Evolutionary conservation across 495 filamentous ascomycete species (phyloP).

Genomic region (Xylaria intraflava): DNA sequence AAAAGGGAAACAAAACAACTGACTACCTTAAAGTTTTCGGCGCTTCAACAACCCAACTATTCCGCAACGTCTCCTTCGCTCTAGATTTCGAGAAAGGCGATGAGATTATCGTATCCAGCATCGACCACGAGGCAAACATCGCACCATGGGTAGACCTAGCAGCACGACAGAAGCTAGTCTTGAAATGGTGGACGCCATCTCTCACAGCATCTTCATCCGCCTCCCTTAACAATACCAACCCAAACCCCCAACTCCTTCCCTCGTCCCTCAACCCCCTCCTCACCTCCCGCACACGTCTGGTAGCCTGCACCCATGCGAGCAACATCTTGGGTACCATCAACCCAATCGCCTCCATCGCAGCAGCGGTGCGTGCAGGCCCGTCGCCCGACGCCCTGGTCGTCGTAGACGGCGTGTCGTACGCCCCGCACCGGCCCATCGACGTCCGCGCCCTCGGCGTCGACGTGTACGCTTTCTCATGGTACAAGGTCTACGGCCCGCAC

Average conservation of each 20-base stretch:
- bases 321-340: slow-evolving; percentile 68
- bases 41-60: slow-evolving; percentile 63
- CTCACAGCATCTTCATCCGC: not conserved
- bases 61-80: slow-evolving; percentile 60
- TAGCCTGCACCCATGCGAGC: slow-evolving; percentile 60
- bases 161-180: slow-evolving; percentile 41
- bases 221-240: not conserved
- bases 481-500: slow-evolving; percentile 72
- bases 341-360: slow-evolving; percentile 50
- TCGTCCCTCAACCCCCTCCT: slow-evolving; percentile 49
- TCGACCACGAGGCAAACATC: slow-evolving; percentile 70
- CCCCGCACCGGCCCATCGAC: slow-evolving; percentile 64
- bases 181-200: slow-evolving; percentile 61
- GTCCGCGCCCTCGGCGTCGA: slow-evolving; percentile 60
- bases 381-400: slow-evolving; percentile 34
- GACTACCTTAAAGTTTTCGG: slow-evolving; percentile 47
- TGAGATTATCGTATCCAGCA: slow-evolving; percentile 58
- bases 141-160: slow-evolving; percentile 63
- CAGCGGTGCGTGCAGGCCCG: slow-evolving; percentile 39
- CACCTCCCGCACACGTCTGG: slow-evolving; percentile 52
- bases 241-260: slow-evolving; percentile 49
- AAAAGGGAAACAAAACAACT: not conserved
- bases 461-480: slow-evolving; percentile 71
- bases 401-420: slow-evolving; percentile 62
- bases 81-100: slow-evolving; percentile 52